These are phyloP conservation scores for Cicer judaicum DNA, from an alignment of 306 rosid species.

Conservation along the genomic window DNA sequence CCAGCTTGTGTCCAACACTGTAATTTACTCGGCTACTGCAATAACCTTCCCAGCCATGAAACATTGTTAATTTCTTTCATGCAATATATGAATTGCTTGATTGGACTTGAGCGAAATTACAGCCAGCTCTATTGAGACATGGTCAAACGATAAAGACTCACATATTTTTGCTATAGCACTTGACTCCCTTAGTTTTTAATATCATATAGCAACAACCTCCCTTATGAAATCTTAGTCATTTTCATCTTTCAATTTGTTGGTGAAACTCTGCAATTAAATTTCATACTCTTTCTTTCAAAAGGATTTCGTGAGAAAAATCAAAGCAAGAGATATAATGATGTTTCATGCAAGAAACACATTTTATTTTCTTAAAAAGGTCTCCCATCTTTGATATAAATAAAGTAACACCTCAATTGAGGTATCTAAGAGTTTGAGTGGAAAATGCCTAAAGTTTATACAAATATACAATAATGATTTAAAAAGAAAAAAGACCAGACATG, in stretches of 20 bases:
- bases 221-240: constrained; percentile 23
- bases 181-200: constrained; percentile 41
- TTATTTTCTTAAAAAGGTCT: constrained; percentile 3
- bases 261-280: constrained; percentile 20
- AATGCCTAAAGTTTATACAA: constrained; percentile 3
- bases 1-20: constrained; percentile 19
- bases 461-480: neutral
- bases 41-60: constrained; percentile 11
- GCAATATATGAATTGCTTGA: constrained; percentile 15
- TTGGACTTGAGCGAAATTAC: constrained; percentile 16
- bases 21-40: constrained; percentile 11
- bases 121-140: constrained; percentile 27
- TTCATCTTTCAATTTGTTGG: constrained; percentile 24
- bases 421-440: constrained; percentile 22
- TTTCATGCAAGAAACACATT: constrained; percentile 23
- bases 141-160: constrained; percentile 14
- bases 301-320: constrained; percentile 18
- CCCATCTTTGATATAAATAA: constrained; percentile 13
- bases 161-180: constrained; percentile 33
- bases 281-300: constrained; percentile 32
- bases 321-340: constrained; percentile 16
- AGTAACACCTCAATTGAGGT: neutral
- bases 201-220: constrained; percentile 49
- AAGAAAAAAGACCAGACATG: constrained; percentile 9
- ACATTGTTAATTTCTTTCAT: constrained; percentile 13